Evolutionary conservation across 495 filamentous ascomycete species (phyloP), one percentile per base, ranked within the genome.

Genomic region (Pyrenopolyporus hunteri): DNA sequence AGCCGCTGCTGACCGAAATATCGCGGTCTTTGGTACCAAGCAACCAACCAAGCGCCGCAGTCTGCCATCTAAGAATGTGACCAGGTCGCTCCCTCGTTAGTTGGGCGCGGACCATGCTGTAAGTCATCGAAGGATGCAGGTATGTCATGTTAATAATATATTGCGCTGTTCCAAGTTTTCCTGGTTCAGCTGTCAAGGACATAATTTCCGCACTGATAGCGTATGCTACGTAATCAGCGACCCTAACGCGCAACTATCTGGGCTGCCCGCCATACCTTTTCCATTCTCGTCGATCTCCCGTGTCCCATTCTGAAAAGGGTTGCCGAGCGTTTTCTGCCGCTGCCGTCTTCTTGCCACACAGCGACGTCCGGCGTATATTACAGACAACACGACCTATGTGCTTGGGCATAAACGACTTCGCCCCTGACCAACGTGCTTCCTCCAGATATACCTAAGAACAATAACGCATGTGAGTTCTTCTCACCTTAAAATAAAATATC

Each of bases 1-100:
- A n/a, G 45, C 40, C 37, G 56, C 50, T 43, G 17, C 45, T 32
- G 37, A 57, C 50, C 50, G 60, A 66, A 45, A 66, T 66, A 51
- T 57, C 57, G 53, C 59, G 63, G 52, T 66, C 60, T 54, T 35
- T 60, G 49, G 63, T 65, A 56, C 62, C 36, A 42, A 20, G n/a
- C n/a, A 11, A 13, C 55, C 58, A 52, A 50, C 57, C 62, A 43
- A 60, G 50, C 49, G 44, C 62, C 33, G 51, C 62, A 60, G 29
- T 59, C 39, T 46, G 44, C 42, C 60, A 49, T 64, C 60, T 48
- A 16, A 13, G 31, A 9, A 28, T 53, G 63, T 66, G 57, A 61
- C 63, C 46, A 57, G 63, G 57, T 52, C 53, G 59, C 53, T n/a
- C n/a, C 52, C 52, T 52, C 49, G 53, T 50, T 39, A 54, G 8